These are phyloP conservation scores for Neofusicoccum parvum DNA, from an alignment of 2,329 filamentous ascomycete species.

Conservation along the genomic window DNA sequence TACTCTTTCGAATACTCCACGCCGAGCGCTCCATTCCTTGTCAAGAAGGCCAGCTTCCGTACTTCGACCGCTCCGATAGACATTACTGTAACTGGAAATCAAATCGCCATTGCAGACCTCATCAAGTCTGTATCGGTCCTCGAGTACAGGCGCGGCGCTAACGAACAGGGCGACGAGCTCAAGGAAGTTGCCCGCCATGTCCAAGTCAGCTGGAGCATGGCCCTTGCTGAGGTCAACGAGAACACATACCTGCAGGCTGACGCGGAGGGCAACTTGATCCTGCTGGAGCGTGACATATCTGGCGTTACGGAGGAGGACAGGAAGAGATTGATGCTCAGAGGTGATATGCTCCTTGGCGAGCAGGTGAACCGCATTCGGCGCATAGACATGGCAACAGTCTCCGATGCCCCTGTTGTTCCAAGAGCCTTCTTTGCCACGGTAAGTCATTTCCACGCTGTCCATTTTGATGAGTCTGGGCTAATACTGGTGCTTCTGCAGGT, in stretches of 20 bases:
- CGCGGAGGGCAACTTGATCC: conserved; percentile 81
- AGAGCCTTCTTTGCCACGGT: conserved; percentile 88
- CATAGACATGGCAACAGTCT: conserved; percentile 66
- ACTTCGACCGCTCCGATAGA: conserved; percentile 84
- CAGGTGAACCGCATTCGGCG: conserved; percentile 87
- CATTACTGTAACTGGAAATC: conserved; percentile 70
- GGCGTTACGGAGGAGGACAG: conserved; percentile 76
- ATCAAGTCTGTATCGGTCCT: conserved; percentile 90
- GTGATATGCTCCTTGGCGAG: conserved; percentile 85
- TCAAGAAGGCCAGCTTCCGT: conserved; percentile 74
- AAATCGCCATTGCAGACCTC: conserved; percentile 83
- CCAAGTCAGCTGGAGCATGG: conserved; percentile 79
- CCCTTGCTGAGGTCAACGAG: conserved; percentile 70
- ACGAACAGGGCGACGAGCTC: conserved; percentile 64
- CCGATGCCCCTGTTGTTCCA: conserved; percentile 71
- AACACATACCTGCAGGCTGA: conserved; percentile 83
- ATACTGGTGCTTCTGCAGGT: conserved; percentile 54
- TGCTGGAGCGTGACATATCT: conserved; percentile 72
- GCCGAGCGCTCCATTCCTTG: conserved; percentile 58
- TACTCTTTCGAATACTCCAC: conserved; percentile 58
- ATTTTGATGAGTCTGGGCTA: too few species aligned
- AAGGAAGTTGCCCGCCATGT: conserved; percentile 78
- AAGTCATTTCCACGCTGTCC: conserved; percentile 40
- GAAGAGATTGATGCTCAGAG: conserved; percentile 69
- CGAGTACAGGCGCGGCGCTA: conserved; percentile 61